Percentiles rank a stretch among this genome's conserved stretches.
These are phyloP conservation scores for Mortierella sp. DNA, from an alignment of 371 early-diverging fungal species.

Conservation along the genomic window DNA sequence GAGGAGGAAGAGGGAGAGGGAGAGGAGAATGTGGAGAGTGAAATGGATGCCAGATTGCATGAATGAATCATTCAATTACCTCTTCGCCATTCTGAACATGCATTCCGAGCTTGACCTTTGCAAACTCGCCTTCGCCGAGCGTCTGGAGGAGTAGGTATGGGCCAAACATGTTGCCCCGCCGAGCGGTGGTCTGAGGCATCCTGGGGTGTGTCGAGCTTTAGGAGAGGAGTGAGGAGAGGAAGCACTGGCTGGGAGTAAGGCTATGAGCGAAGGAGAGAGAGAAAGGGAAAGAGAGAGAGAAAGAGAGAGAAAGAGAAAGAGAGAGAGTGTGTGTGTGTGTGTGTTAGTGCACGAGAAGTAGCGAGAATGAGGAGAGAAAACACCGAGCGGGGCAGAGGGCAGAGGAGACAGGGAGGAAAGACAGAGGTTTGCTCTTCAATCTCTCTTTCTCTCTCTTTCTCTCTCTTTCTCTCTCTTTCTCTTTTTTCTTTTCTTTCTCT, in stretches of 20 bases:
- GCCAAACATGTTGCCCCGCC: conserved; percentile 79
- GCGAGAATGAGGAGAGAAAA: no score
- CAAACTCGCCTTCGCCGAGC: conserved; percentile 98
- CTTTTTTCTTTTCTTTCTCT: not conserved
- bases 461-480: not conserved
- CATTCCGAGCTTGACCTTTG: conserved; percentile 96
- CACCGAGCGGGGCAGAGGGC: no score
- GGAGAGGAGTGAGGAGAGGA: no score
- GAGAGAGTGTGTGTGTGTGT: not conserved
- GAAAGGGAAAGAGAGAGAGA: no score
- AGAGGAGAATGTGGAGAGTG: not conserved
- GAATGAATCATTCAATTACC: conserved; percentile 63
- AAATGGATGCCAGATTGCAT: not conserved
- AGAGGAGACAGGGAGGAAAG: no score
- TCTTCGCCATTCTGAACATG: conserved; percentile 90
- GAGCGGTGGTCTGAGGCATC: conserved; percentile 39
- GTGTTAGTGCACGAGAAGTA: no score
- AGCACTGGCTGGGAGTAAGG: no score
- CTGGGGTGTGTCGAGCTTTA: not conserved
- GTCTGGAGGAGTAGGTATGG: conserved; percentile 95
- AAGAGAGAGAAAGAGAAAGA: not conserved
- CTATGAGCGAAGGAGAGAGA: no score
- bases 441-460: conserved; percentile 1
- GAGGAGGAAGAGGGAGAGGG: not conserved
- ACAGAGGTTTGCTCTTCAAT: not conserved